Base-by-base conservation (phyloP, 2,329 filamentous ascomycete genomes). In the Lachnellula hyalina region DNA sequence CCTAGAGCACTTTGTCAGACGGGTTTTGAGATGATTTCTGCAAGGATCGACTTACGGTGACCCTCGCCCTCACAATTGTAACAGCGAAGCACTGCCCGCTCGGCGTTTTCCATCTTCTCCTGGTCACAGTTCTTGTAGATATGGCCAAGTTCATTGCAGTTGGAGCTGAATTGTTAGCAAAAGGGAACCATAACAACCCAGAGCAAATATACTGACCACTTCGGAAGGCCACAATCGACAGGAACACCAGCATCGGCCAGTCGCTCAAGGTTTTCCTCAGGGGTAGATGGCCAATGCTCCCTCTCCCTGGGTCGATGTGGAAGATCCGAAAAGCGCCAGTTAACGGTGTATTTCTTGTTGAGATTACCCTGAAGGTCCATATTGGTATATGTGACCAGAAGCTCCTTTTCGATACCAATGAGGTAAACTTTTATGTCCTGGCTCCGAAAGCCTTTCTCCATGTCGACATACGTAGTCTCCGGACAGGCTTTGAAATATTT, bases 301-400 rank as follows among this genome's bases (percentile, higher is more conserved):
- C 75, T 75, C 68, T 88, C 81, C 50, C 80, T 80, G 32, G 80
- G 80, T 3, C 83, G 80, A 19, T 73, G 69, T 0, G 85, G 80
- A 60, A 81, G 81, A 34, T 77, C 70, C 1, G 75, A 76, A 61
- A 84, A 83, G 48, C 86, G 81, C 65, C 85, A 83, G 0, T 80
- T 81, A 49, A 89, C 74, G 0, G 78, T 79, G 62, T 79, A 89
- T 66, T 83, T 84, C 69, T 83, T 84, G 54, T 79, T 78, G 19
- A 86, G 73, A 57, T 86, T 81, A 5, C 86, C 86, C 64, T 89
- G 85, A 1, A 89, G 73, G 60, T 89, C 85, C 81, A 89, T 86
- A 70, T 87, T 85, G 57, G 83, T 87, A 61, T 84, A 78, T 5
- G 83, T 82, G 1, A 72, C 66, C 0, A 75, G 67, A 32, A 87